phyloP scores from a whole-genome alignment of 371 early-diverging fungal genomes.

The Nematocida sp. region DNA sequence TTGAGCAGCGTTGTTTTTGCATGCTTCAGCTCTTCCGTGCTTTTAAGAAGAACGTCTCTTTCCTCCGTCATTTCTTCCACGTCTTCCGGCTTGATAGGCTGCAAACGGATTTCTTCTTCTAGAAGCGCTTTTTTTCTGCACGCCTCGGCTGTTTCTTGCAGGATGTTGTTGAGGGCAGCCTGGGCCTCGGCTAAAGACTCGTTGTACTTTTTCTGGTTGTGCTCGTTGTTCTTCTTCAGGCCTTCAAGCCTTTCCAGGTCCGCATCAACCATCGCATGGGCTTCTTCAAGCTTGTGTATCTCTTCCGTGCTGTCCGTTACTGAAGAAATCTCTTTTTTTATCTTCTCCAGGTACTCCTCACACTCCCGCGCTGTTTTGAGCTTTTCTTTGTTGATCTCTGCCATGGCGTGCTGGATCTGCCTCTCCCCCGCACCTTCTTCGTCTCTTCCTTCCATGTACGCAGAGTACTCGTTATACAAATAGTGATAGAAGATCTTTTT shows the following conservation, averaged over 20 bases:
- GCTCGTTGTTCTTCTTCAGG: constrained; percentile 55
- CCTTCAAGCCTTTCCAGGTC: constrained; percentile 56
- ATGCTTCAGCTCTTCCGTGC: constrained; percentile 60
- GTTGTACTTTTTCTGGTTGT: constrained; percentile 58
- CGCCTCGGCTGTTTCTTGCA: constrained; percentile 51
- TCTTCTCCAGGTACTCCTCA: neutral
- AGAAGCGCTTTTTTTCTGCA: constrained; percentile 56
- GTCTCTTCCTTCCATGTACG: constrained; percentile 62
- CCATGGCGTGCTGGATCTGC: constrained; percentile 1
- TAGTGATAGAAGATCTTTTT: constrained; percentile 59
- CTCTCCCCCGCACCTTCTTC: constrained; percentile 12
- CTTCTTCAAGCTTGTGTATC: constrained; percentile 40
- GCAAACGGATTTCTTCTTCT: constrained; percentile 67
- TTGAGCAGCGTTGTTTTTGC: constrained; percentile 53
- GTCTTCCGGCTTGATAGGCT: constrained; percentile 72
- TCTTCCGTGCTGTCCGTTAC: constrained; percentile 41
- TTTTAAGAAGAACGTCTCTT: constrained; percentile 59
- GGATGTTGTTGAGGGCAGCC: constrained; percentile 24
- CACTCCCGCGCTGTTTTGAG: neutral
- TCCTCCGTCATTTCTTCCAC: constrained; percentile 73
- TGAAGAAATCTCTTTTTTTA: constrained; percentile 33
- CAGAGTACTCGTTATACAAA: constrained; percentile 61
- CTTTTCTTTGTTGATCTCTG: constrained; percentile 42
- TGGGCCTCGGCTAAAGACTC: constrained; percentile 44
- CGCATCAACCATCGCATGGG: constrained; percentile 52